A percentile compares a stretch with the other conserved stretches of the same genome.
phyloP scores from a whole-genome alignment of 768 basidiomycete species.

The Lentinula edodes region DNA sequence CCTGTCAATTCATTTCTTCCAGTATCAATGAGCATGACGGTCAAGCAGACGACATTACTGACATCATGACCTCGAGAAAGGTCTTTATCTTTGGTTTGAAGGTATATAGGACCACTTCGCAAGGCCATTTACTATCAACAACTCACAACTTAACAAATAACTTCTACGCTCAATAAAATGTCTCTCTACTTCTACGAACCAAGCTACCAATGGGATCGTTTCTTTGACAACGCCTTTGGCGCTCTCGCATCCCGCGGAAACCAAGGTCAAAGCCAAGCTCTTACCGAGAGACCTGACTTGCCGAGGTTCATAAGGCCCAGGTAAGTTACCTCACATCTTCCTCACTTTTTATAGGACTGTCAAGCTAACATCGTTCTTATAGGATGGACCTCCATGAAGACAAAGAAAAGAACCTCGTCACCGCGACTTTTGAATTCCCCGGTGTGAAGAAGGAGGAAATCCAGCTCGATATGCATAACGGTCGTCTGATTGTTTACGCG shows the following conservation, averaged over 20 bases:
- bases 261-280: slow-evolving; percentile 6
- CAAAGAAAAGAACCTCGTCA: slow-evolving; percentile 39
- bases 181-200: slow-evolving; percentile 38
- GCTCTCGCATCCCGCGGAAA: slow-evolving; percentile 7
- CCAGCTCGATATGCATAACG: slow-evolving; percentile 46
- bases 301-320: slow-evolving; percentile 22
- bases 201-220: slow-evolving; percentile 37
- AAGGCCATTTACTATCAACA: not conserved
- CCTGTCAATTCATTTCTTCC: not conserved
- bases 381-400: slow-evolving; percentile 60
- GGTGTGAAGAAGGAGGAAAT: slow-evolving; percentile 51
- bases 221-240: slow-evolving; percentile 33
- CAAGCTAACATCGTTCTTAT: not conserved
- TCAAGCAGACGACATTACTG: too few relatives aligned
- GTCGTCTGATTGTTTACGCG: slow-evolving; percentile 46
- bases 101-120: not conserved
- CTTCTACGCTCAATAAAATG: slow-evolving; percentile 3
- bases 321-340: slow-evolving; percentile 13
- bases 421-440: slow-evolving; percentile 56
- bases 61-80: not conserved
- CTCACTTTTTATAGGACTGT: not conserved
- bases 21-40: not conserved
- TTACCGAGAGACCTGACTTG: slow-evolving; percentile 9
- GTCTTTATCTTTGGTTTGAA: not conserved
- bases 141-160: not conserved